A percentile compares a stretch with the other conserved stretches of the same genome.
phyloP scores from a whole-genome alignment of 768 basidiomycete species.

The Ramaria sp. region DNA sequence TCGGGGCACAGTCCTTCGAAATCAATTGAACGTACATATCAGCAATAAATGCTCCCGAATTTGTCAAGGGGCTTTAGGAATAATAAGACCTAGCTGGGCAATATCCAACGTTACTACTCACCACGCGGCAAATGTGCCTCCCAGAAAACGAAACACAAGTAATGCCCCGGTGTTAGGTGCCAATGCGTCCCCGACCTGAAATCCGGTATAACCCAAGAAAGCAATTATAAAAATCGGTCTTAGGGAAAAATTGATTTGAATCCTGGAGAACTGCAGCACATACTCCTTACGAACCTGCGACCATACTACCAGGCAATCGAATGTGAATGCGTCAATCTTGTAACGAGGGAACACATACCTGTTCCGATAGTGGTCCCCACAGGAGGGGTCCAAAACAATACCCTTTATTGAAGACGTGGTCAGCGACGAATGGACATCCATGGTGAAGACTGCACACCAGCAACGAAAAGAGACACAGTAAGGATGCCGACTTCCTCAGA shows the following conservation, averaged over 20 bases:
- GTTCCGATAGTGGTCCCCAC: constrained; percentile 7
- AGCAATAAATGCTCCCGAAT: constrained; percentile 26
- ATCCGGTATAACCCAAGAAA: constrained; percentile 16
- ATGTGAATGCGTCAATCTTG: too few species aligned
- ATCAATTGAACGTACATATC: constrained; percentile 16
- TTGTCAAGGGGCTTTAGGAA: constrained; percentile 22
- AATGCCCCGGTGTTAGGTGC: constrained; percentile 26
- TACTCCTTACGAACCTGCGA: not conserved
- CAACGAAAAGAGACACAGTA: not conserved
- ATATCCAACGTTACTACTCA: not conserved
- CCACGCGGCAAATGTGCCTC: constrained; percentile 24
- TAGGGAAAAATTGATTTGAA: constrained; percentile 7
- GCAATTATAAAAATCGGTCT: constrained; percentile 24
- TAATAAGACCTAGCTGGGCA: not conserved
- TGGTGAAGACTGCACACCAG: not conserved
- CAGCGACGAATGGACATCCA: not conserved
- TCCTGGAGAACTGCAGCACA: not conserved
- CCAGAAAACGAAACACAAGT: constrained; percentile 28
- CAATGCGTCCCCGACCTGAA: constrained; percentile 27
- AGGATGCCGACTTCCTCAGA: not conserved
- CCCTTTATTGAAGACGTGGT: not conserved
- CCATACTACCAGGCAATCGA: not conserved
- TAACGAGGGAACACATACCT: not conserved
- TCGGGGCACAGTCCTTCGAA: not conserved
- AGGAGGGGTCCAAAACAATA: not conserved